These are phyloP conservation scores for Reutealis trisperma DNA, from an alignment of 345 rosid species.

Conservation along the genomic window DNA sequence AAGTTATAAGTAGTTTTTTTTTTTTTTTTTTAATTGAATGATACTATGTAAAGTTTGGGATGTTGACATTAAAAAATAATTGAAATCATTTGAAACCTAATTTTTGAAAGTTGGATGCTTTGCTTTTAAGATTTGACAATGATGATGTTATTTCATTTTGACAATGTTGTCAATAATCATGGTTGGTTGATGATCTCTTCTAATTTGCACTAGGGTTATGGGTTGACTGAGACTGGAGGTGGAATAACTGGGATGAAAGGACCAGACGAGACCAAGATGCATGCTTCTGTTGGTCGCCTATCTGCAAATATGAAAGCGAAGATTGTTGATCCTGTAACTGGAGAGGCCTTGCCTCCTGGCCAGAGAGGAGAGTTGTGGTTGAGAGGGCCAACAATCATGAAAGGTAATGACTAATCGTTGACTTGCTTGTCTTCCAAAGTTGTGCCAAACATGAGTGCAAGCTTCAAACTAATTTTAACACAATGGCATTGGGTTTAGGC, in stretches of 20 bases:
- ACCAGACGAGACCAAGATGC: constrained; percentile 51
- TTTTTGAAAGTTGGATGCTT: neutral
- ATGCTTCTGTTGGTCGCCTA: constrained; percentile 76
- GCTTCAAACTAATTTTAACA: neutral
- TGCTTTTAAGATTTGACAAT: neutral
- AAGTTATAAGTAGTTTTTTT: neutral
- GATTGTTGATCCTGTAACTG: constrained; percentile 77
- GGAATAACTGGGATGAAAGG: constrained; percentile 48
- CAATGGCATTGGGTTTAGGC: neutral
- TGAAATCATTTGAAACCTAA: neutral
- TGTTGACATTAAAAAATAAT: neutral
- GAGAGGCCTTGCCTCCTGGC: constrained; percentile 69
- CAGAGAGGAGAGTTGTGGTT: constrained; percentile 86
- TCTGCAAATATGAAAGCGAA: constrained; percentile 69
- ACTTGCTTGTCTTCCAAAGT: neutral
- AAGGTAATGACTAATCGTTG: constrained; percentile 41
- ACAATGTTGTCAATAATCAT: neutral
- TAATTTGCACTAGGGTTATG: constrained; percentile 67
- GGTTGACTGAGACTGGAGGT: constrained; percentile 84
- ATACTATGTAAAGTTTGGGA: too few relatives aligned
- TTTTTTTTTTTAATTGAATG: too few relatives aligned
- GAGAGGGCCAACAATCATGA: constrained; percentile 80
- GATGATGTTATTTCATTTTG: neutral
- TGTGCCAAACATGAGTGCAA: neutral
- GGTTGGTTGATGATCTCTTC: neutral